Conservation (phyloP, 768 basidiomycete species). For the Leccinum fibrillosum region DNA sequence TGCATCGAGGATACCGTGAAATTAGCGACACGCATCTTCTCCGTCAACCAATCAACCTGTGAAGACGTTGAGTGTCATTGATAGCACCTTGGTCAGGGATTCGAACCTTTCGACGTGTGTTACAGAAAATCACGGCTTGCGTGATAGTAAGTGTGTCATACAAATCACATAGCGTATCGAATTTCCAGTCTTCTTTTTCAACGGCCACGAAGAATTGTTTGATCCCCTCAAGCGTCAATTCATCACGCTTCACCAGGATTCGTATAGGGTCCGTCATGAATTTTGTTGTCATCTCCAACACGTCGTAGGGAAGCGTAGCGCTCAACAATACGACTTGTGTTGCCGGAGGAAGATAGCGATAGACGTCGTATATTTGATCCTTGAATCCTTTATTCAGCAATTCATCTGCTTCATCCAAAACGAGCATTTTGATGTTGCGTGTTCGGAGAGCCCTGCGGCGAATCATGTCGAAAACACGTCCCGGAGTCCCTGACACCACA, state of each 20-base stretch:
- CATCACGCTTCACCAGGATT: conserved; percentile 98
- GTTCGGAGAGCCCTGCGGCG: conserved; percentile 88
- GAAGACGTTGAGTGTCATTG: conserved; percentile 8
- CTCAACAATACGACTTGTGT: conserved; percentile 97
- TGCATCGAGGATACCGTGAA: conserved; percentile 97
- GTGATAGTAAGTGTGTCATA: conserved; percentile 99
- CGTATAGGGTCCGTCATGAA: conserved; percentile 99
- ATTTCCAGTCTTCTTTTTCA: conserved; percentile 99
- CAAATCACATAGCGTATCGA: conserved; percentile 94
- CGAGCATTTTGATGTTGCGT: conserved; percentile 96
- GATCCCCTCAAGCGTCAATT: conserved; percentile 94
- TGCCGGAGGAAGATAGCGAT: conserved; percentile 93
- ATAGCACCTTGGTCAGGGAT: background rate
- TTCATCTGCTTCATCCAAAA: conserved; percentile 94
- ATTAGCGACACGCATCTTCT: conserved; percentile 98
- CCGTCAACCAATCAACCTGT: conserved; percentile 96
- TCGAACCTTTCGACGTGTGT: conserved; percentile 90
- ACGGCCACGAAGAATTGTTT: conserved; percentile 98
- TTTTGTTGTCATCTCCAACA: conserved; percentile 98
- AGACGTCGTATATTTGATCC: conserved; percentile 99
- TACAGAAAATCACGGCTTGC: conserved; percentile 99
- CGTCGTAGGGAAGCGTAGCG: conserved; percentile 94
- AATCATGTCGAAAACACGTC: conserved; percentile 99
- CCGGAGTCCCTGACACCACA: conserved; percentile 95
- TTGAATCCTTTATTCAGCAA: conserved; percentile 98